These are phyloP conservation scores for Paraconiothyrium sp. DNA, from an alignment of 2,329 filamentous ascomycete species.

Conservation along the genomic window DNA sequence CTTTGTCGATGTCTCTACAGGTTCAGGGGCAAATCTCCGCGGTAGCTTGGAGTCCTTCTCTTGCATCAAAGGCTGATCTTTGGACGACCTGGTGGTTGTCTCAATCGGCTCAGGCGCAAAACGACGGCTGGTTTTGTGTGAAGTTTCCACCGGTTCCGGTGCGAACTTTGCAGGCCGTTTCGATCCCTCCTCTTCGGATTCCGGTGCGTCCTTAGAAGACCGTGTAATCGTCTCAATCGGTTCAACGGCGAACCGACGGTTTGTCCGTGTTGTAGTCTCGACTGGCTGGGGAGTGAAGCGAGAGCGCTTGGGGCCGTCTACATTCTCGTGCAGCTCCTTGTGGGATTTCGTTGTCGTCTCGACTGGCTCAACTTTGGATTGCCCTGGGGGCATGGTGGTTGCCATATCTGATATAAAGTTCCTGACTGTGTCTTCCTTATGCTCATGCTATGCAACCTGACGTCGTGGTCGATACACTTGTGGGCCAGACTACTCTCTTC, in stretches of 20 bases:
- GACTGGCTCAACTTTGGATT: constrained; percentile 54
- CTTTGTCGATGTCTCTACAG: constrained; percentile 70
- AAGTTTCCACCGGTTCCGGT: constrained; percentile 44
- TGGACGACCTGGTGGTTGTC: constrained; percentile 62
- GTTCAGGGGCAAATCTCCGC: constrained; percentile 71
- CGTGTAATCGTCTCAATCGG: constrained; percentile 49
- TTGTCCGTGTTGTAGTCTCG: constrained; percentile 41
- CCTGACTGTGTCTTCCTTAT: constrained; percentile 15
- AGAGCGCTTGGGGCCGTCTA: constrained; percentile 28
- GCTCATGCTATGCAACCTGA: constrained; percentile 23
- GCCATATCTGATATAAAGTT: constrained; percentile 38
- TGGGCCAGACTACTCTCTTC: constrained; percentile 6
- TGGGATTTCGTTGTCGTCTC: constrained; percentile 47
- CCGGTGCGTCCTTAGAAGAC: constrained; percentile 62
- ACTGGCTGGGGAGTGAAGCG: constrained; percentile 41
- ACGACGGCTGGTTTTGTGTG: constrained; percentile 50
- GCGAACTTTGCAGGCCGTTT: constrained; percentile 33
- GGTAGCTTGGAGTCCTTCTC: constrained; percentile 13
- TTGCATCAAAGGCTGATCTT: constrained; percentile 56
- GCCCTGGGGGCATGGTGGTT: constrained; percentile 41
- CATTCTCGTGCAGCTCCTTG: constrained; percentile 59
- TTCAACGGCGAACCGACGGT: constrained; percentile 50
- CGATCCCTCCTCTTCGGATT: constrained; percentile 7
- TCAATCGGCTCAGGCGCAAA: constrained; percentile 78
- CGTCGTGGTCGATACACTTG: background rate